Evolutionary conservation across 1,284 basidiomycete genomes (phyloP).

Genomic region (Rhodotorula sp.): DNA sequence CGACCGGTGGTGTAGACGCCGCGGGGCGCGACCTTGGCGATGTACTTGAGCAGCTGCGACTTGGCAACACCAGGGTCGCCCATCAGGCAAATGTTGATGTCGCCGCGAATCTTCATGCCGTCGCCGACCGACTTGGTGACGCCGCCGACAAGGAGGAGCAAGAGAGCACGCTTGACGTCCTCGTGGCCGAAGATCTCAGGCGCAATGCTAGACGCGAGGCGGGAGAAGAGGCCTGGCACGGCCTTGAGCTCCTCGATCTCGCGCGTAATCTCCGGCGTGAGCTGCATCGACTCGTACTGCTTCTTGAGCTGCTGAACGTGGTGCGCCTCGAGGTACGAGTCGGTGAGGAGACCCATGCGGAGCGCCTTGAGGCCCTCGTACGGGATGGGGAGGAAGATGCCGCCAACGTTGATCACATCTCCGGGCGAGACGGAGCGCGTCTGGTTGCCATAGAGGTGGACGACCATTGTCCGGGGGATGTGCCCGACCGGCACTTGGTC

Average conservation of each 20-base stretch:
- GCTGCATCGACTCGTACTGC: conserved; percentile 92
- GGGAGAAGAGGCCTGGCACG: conserved; percentile 78
- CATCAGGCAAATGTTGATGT: conserved; percentile 98
- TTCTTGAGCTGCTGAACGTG: conserved; percentile 94
- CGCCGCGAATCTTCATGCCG: conserved; percentile 98
- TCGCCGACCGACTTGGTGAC: conserved; percentile 93
- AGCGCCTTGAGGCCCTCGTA: conserved; percentile 86
- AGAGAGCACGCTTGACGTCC: conserved; percentile 96
- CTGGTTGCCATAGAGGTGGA: conserved; percentile 87
- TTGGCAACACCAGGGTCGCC: conserved; percentile 99
- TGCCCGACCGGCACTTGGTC: conserved; percentile 99
- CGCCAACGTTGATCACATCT: conserved; percentile 89
- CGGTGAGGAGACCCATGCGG: conserved; percentile 91
- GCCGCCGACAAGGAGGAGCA: conserved; percentile 91
- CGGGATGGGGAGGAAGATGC: conserved; percentile 84
- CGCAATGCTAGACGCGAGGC: conserved; percentile 76
- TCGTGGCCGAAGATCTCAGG: conserved; percentile 98
- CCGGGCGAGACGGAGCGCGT: conserved; percentile 93
- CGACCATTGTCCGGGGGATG: conserved; percentile 96
- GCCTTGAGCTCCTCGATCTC: conserved; percentile 69
- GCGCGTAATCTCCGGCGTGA: conserved; percentile 78
- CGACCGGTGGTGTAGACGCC: conserved; percentile 98
- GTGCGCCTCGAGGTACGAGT: conserved; percentile 94
- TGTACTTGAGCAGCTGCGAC: conserved; percentile 96
- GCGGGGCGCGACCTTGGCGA: conserved; percentile 95